A percentile compares a stretch with the other conserved stretches of the same genome.
These are phyloP conservation scores for Phaeosphaeriaceae sp. DNA, from an alignment of 2,329 filamentous ascomycete species.

Conservation along the genomic window DNA sequence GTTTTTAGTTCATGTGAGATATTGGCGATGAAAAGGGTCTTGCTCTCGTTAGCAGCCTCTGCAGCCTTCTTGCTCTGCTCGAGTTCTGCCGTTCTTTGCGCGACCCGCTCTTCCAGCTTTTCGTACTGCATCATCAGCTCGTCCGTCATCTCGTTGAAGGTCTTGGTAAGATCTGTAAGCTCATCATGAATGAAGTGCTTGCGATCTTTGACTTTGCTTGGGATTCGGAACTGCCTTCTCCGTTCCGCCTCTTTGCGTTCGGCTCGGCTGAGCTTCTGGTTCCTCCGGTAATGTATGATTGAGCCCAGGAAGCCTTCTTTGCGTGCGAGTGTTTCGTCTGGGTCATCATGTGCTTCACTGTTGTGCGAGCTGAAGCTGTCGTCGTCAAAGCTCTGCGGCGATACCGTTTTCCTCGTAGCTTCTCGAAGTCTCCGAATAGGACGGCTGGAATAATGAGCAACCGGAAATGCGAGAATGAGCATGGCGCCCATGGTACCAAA, in stretches of 20 bases:
- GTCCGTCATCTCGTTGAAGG: conserved; percentile 94
- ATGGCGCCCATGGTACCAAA: conserved; percentile 82
- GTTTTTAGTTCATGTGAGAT: conserved; percentile 90
- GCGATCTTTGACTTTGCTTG: conserved; percentile 78
- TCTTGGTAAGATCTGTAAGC: conserved; percentile 79
- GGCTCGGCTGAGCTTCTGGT: conserved; percentile 42
- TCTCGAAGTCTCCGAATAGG: conserved; percentile 79
- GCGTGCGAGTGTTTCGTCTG: conserved; percentile 56
- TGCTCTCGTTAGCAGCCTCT: conserved; percentile 95
- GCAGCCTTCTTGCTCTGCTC: conserved; percentile 91
- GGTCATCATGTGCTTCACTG: conserved; percentile 52
- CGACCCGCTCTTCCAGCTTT: conserved; percentile 83
- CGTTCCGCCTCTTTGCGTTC: conserved; percentile 50
- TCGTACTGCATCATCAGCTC: conserved; percentile 88
- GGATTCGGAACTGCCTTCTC: conserved; percentile 78
- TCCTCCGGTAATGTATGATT: conserved; percentile 46
- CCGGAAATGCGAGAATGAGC: conserved; percentile 75
- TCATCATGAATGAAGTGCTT: conserved; percentile 84
- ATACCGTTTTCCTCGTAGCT: conserved; percentile 77
- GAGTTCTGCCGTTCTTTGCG: conserved; percentile 81
- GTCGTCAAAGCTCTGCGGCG: conserved; percentile 67
- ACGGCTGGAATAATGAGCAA: conserved; percentile 81
- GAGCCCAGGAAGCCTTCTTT: conserved; percentile 56
- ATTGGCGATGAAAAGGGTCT: conserved; percentile 96
- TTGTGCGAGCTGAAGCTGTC: conserved; percentile 48